Evolutionary conservation across 306 rosid species (phyloP), one percentile per base, ranked within the genome.

Genomic region (Gastrolobium bilobum): DNA sequence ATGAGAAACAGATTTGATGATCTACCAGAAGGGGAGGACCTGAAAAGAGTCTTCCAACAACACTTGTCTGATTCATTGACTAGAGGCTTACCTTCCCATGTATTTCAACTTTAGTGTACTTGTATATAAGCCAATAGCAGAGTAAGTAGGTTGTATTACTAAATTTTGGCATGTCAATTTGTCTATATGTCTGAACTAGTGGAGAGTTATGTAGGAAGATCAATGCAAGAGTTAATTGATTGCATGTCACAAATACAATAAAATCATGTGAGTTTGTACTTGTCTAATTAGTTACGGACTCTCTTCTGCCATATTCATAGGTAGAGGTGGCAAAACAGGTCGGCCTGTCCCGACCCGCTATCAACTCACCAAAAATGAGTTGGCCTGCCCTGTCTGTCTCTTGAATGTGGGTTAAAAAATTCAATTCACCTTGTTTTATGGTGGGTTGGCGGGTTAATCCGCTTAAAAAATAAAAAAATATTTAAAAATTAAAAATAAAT

Each of bases 61-160:
- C 42, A 52, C 42, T 61, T 75, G 20, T 30, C 7, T 58, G 60
- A 26, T 44, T 59, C 34, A 39, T 65, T 29, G 7, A 50, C 2
- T 29, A 5, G 78, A 47, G 59, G 70, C 44, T 40, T 40, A 54
- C 71, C n/a, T 78, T 71, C 75, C n/a, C 52, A 54, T 48, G 71
- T 31, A n/a, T 78, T 78, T n/a, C 48, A 59, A 59, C 26, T 29
- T 71, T n/a, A 30, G 47, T 79, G 44, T 81, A 66, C 44, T 11
- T 84, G 79, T 79, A 69, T 71, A 62, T 10, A 69, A 59, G 58
- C 29, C 46, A 6, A 71, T 54, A 71, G 79, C 40, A 54, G 48
- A 53, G 62, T 40, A 43, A 59, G 42, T 50, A 50, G 84, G 68
- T 59, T 68, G 33, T 50, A 50, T 83, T 34, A 67, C 14, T 29